These are phyloP conservation scores for Suillus luteus DNA, from an alignment of 768 basidiomycete genomes.

Conservation along the genomic window DNA sequence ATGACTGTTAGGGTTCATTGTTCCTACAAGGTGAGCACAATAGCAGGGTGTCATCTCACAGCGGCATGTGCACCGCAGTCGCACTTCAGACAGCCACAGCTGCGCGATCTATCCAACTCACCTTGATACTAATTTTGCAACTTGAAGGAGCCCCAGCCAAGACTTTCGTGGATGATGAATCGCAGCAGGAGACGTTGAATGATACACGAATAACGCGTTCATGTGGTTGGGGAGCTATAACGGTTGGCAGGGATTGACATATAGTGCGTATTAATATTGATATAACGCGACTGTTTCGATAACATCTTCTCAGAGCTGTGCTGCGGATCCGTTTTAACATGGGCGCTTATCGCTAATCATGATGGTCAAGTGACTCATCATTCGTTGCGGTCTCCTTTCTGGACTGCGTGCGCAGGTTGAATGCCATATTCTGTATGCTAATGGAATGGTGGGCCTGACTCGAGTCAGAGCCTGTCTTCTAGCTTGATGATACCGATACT, in stretches of 20 bases:
- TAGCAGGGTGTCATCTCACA: neutral
- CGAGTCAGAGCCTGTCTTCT: neutral
- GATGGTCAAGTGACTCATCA: neutral
- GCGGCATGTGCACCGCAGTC: neutral
- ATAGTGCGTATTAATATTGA: neutral
- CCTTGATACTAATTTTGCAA: neutral
- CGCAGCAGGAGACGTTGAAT: neutral
- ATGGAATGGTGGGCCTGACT: neutral
- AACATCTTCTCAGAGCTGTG: neutral
- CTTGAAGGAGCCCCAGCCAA: neutral
- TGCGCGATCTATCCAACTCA: neutral
- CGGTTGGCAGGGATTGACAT: neutral
- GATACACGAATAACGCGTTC: neutral
- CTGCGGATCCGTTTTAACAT: neutral
- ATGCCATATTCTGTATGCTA: neutral
- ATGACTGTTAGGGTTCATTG: neutral
- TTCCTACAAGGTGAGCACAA: neutral
- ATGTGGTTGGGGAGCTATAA: neutral
- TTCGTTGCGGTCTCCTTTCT: neutral
- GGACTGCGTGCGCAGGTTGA: neutral
- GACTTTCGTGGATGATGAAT: neutral
- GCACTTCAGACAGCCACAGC: neutral
- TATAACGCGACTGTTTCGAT: neutral
- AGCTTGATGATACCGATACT: neutral
- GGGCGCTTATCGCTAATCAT: neutral